Evolutionary conservation across 2,329 filamentous ascomycete species (phyloP).

Genomic region (Meredithiella fracta): DNA sequence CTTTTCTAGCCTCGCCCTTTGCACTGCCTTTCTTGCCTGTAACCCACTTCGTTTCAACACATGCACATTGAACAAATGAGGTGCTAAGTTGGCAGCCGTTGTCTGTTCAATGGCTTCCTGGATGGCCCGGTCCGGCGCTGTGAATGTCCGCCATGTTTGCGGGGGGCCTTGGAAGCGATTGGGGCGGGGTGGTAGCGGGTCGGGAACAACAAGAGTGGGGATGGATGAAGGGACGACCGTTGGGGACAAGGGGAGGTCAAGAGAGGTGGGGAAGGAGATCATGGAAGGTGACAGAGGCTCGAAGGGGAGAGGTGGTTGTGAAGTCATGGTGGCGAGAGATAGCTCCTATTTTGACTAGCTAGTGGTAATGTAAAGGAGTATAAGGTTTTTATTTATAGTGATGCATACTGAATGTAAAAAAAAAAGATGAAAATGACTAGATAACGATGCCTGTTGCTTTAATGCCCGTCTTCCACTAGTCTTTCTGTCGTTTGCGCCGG

Average conservation of each 20-base stretch:
- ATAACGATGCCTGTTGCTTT: too few species aligned
- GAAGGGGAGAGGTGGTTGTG: neutral
- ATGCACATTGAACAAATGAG: slow-evolving; percentile 68
- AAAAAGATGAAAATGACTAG: neutral
- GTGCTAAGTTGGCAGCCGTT: slow-evolving; percentile 48
- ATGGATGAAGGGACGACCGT: neutral
- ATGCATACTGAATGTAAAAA: neutral
- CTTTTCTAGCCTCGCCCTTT: slow-evolving; percentile 17
- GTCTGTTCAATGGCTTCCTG: slow-evolving; percentile 46
- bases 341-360: too few species aligned
- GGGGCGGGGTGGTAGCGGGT: slow-evolving; percentile 27
- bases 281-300: neutral
- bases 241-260: neutral
- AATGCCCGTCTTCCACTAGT: neutral
- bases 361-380: neutral
- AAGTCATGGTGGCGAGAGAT: neutral
- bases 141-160: slow-evolving; percentile 50
- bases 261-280: neutral
- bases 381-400: neutral
- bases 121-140: slow-evolving; percentile 44
- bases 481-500: slow-evolving; percentile 6
- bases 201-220: neutral
- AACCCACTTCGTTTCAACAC: slow-evolving; percentile 35
- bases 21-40: slow-evolving; percentile 13
- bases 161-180: slow-evolving; percentile 57